Evolutionary conservation across 2,329 filamentous ascomycete species (phyloP), one percentile per base, ranked within the genome.

Genomic region (Thermoascus crustaceus): DNA sequence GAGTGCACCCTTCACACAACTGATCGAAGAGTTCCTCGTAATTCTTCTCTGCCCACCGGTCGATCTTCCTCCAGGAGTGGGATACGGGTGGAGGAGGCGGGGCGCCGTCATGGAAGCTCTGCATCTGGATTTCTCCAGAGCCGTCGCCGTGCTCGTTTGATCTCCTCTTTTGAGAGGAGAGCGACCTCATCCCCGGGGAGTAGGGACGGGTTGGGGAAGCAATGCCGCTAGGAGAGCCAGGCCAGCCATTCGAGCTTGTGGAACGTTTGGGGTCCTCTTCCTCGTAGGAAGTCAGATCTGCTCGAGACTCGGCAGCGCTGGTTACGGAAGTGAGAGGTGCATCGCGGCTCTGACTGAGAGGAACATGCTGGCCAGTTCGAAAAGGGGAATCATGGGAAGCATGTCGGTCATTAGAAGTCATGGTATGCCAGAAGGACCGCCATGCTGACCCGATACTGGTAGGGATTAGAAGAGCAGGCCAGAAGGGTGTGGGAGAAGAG

Each of bases 11-110:
- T 61, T 94, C 88, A 58, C 89, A 84, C 21, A 98, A 69, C 60
- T 98, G 88, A 63, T 98, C 91, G 50, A 72, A 91, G 19, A 98
- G 76, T 63, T 98, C 91, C 40, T 85, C 83, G 61, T 95, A 98
- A 64, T 96, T 85, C 43, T 91, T 85, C 53, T 96, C 91, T 37
- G 85, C 75, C 91, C 91, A 98, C 25, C 75, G 72, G 58, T 96
- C 89, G 55, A 98, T 95, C 61, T 88, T 84, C 57, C 75, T 80
- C 91, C 91, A 98, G 9, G 89, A 94, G 65, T 95, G 88, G 32
- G 70, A 62, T 24, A 94, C 80, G 5, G 91, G 87, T 2, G 91
- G 91, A 5, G 91, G 78, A 2, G 91, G 91, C 2, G 91, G 88
- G 16, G 86, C 74, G 37, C 91, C 91, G 48, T 95, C 88, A 53